These are phyloP conservation scores for Wickerhamiella sorbophila DNA, from an alignment of 805 yeast genomes.

Conservation along the genomic window DNA sequence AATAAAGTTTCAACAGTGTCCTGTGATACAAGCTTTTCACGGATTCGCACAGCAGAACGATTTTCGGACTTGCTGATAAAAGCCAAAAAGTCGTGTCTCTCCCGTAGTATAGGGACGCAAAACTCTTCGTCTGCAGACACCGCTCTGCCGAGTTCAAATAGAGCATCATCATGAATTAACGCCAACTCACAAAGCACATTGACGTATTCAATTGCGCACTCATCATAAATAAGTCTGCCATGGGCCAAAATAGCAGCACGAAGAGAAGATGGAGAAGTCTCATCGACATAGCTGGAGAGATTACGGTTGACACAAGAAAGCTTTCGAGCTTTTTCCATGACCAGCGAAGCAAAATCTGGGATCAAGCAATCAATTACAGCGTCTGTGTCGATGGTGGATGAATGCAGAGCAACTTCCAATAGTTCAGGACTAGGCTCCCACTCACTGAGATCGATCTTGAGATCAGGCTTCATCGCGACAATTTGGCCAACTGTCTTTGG, in stretches of 20 bases:
- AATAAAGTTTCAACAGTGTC: background rate
- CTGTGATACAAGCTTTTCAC: background rate
- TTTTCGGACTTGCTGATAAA: conserved; percentile 4
- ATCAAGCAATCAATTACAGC: conserved; percentile 7
- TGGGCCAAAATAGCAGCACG: conserved; percentile 9
- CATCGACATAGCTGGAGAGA: conserved; percentile 4
- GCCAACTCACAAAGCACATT: conserved; percentile 5
- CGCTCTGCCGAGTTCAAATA: conserved; percentile 4
- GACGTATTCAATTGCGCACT: conserved; percentile 4
- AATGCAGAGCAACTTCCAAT: conserved; percentile 9
- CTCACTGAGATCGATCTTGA: background rate
- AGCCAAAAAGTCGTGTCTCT: background rate
- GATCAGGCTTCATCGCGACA: background rate
- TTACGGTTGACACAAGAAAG: background rate
- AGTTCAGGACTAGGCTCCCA: background rate
- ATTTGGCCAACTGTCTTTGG: conserved; percentile 2
- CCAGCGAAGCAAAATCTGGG: conserved; percentile 1
- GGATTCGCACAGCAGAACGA: background rate
- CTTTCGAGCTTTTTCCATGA: conserved; percentile 5
- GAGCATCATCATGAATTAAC: conserved; percentile 1
- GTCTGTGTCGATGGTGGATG: conserved; percentile 10
- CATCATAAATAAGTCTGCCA: conserved; percentile 6
- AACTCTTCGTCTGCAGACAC: conserved; percentile 1
- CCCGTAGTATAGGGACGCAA: background rate
- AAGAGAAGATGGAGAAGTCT: conserved; percentile 2